Evolutionary conservation across 1,284 basidiomycete species (phyloP).

Genomic region (Ustanciosporium gigantosporum): DNA sequence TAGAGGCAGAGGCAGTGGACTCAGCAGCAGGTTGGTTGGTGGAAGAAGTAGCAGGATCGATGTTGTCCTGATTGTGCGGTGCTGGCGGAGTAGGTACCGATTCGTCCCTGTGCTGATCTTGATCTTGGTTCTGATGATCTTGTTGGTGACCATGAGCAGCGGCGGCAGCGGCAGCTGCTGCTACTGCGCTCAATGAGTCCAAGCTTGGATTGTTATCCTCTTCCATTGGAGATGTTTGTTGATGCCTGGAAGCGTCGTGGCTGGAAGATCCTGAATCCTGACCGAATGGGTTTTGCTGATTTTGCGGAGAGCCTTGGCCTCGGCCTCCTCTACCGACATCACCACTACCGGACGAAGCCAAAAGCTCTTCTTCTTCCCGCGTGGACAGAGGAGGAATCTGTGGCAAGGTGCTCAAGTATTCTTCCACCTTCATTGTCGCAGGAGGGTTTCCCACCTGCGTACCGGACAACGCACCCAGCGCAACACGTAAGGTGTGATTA

Average conservation of each 20-base stretch:
- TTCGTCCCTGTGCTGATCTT: too few relatives aligned
- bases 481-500: slow-evolving; percentile 48
- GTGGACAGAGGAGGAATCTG: slow-evolving; percentile 23
- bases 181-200: slow-evolving; percentile 45
- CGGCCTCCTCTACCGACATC: not conserved
- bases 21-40: too few relatives aligned
- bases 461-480: slow-evolving; percentile 47
- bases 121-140: too few relatives aligned
- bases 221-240: not conserved
- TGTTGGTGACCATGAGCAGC: too few relatives aligned
- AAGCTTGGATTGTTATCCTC: slow-evolving; percentile 15
- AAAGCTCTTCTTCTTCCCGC: slow-evolving; percentile 15
- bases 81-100: too few relatives aligned
- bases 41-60: too few relatives aligned
- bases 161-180: slow-evolving; percentile 45
- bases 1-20: too few relatives aligned
- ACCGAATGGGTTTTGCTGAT: not conserved
- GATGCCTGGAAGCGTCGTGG: not conserved
- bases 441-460: slow-evolving; percentile 16
- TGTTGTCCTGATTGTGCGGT: too few relatives aligned
- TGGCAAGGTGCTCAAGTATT: slow-evolving; percentile 11
- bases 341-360: not conserved
- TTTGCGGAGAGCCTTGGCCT: too few relatives aligned
- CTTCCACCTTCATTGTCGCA: slow-evolving; percentile 30
- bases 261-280: not conserved